phyloP scores from a whole-genome alignment of 768 basidiomycete species.

The Suillus subalutaceus region DNA sequence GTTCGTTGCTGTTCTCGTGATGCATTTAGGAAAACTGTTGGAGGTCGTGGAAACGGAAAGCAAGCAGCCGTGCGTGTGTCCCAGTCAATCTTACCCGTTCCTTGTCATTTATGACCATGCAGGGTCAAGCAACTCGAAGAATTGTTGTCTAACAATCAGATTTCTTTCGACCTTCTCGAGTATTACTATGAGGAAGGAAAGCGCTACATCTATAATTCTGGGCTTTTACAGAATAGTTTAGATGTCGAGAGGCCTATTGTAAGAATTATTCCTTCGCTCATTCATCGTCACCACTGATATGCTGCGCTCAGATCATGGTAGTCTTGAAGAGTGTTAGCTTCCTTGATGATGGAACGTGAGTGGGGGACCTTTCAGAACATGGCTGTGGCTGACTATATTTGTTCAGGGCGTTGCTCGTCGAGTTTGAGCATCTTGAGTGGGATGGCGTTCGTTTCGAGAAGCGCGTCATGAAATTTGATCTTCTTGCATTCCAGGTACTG shows the following conservation, averaged over 20 bases:
- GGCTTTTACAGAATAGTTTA: not conserved
- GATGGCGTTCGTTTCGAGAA: conserved; percentile 6
- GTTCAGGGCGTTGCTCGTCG: not conserved
- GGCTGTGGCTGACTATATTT: not conserved
- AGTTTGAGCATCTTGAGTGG: not conserved
- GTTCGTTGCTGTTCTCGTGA: not conserved
- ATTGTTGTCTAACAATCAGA: not conserved
- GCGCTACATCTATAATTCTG: not conserved
- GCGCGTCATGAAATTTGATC: not conserved
- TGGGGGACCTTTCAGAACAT: too few species aligned
- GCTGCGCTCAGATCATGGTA: not conserved
- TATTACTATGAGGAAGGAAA: conserved; percentile 6
- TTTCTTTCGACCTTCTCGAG: conserved; percentile 6
- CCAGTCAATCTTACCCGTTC: not conserved
- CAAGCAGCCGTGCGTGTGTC: not conserved
- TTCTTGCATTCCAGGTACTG: not conserved
- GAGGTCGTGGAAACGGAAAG: conserved; percentile 2
- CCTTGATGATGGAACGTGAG: not conserved
- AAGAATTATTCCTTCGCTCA: not conserved
- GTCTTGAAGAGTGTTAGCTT: not conserved
- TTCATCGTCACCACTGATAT: not conserved
- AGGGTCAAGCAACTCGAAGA: not conserved
- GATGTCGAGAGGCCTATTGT: conserved; percentile 3
- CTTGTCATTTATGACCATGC: not conserved
- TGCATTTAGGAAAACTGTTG: not conserved